These are phyloP conservation scores for Aspergillus flavus DNA, from an alignment of 2,329 filamentous ascomycete genomes.

Conservation along the genomic window DNA sequence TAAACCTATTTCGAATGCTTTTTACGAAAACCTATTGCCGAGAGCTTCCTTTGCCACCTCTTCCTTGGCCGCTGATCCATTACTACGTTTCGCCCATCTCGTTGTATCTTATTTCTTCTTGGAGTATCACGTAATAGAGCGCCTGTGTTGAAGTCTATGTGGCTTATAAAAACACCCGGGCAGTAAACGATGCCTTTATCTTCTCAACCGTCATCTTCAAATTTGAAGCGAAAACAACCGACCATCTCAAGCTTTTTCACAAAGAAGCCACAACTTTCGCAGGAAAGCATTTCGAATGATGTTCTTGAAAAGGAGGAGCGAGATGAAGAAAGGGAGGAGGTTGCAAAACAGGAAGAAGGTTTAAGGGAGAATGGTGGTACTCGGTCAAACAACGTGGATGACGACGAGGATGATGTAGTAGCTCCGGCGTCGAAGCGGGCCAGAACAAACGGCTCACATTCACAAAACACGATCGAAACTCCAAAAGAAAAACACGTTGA, in stretches of 20 bases:
- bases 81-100: not conserved
- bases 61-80: not conserved
- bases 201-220: conserved; percentile 36
- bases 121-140: not conserved
- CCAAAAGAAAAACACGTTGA: conserved; percentile 10
- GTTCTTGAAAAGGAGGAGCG: conserved; percentile 5
- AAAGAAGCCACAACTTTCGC: conserved; percentile 50
- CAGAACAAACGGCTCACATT: conserved; percentile 27
- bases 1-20: not conserved
- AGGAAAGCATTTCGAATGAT: conserved; percentile 17
- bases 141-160: not conserved
- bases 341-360: conserved; percentile 9
- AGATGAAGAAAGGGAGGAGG: conserved; percentile 2
- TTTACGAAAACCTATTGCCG: not conserved
- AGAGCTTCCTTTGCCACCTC: not conserved
- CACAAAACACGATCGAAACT: conserved; percentile 13
- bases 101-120: not conserved
- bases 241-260: conserved; percentile 87
- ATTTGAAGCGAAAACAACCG: conserved; percentile 56
- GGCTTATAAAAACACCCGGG: not conserved
- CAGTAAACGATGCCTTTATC: conserved; percentile 35
- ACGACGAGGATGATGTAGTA: conserved; percentile 45
- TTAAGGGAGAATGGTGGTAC: not conserved
- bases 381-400: conserved; percentile 19
- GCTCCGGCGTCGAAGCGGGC: conserved; percentile 46